Conservation (phyloP, 495 filamentous ascomycete species). For the Opeltia flavorubescens region DNA sequence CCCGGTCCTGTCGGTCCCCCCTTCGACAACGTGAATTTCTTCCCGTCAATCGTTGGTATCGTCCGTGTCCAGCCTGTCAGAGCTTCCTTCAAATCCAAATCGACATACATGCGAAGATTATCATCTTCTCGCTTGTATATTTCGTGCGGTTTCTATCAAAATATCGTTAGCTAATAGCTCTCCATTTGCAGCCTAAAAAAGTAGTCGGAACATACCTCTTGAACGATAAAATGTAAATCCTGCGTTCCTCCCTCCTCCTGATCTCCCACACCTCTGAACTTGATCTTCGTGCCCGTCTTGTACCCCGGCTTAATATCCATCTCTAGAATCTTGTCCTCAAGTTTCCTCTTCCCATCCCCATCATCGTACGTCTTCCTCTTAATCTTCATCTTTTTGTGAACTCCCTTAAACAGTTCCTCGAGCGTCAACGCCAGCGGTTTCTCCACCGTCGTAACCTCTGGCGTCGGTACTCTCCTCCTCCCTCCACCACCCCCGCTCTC, state of each 20-base stretch:
- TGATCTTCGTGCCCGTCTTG: conserved; percentile 93
- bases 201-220: conserved; percentile 61
- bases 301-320: conserved; percentile 90
- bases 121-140: conserved; percentile 75
- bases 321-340: conserved; percentile 78
- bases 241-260: conserved; percentile 96
- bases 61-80: conserved; percentile 86
- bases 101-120: conserved; percentile 61
- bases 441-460: conserved; percentile 84
- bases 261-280: conserved; percentile 90
- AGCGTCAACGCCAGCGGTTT: conserved; percentile 65
- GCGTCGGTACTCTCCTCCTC: conserved; percentile 39
- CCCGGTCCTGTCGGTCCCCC: conserved; percentile 75
- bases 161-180: conserved; percentile 11
- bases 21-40: conserved; percentile 59
- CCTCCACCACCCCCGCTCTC: conserved; percentile 19
- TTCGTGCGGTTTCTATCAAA: conserved; percentile 61
- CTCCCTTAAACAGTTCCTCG: conserved; percentile 75
- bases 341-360: conserved; percentile 60
- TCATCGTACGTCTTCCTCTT: conserved; percentile 90
- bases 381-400: conserved; percentile 91
- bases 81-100: conserved; percentile 88
- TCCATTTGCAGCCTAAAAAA: no score
- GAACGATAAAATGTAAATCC: conserved; percentile 85
- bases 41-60: conserved; percentile 86